Percentiles rank a stretch among this genome's conserved stretches.
Evolutionary conservation across 306 rosid species (phyloP).

Genomic region (Lotus japonicus): DNA sequence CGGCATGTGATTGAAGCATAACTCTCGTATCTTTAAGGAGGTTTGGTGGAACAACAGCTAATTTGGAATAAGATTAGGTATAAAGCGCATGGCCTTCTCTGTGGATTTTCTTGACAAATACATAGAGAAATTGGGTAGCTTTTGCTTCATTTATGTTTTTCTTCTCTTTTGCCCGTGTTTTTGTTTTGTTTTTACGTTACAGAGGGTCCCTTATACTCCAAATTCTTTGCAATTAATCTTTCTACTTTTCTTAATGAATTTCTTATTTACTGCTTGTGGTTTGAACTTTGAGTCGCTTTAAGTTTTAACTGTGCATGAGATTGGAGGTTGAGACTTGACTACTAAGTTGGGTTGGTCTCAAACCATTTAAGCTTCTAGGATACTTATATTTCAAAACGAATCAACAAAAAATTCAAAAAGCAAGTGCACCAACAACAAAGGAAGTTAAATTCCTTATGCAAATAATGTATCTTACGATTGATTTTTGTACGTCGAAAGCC

Average conservation of each 20-base stretch:
- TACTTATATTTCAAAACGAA: neutral
- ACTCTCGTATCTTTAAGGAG: neutral
- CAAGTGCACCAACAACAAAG: neutral
- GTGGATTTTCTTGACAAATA: neutral
- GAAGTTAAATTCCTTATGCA: neutral
- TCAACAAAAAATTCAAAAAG: neutral
- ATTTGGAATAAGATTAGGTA: neutral
- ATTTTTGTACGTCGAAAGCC: slow-evolving; percentile 82
- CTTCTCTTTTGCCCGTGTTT: neutral
- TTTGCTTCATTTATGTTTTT: neutral
- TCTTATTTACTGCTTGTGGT: neutral
- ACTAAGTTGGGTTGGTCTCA: neutral
- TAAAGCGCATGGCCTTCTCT: neutral
- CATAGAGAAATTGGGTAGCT: neutral
- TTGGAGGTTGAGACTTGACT: neutral
- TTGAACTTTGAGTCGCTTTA: too few relatives aligned
- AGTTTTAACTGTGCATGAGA: neutral
- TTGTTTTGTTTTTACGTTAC: neutral
- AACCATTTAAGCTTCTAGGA: neutral
- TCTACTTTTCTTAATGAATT: neutral
- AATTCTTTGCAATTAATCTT: neutral
- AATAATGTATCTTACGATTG: slow-evolving; percentile 61
- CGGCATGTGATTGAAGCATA: neutral
- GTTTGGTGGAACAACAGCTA: neutral
- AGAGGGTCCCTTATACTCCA: neutral